These are phyloP conservation scores for Catharanthus roseus DNA, from an alignment of 257 asterid species.

Conservation along the genomic window DNA sequence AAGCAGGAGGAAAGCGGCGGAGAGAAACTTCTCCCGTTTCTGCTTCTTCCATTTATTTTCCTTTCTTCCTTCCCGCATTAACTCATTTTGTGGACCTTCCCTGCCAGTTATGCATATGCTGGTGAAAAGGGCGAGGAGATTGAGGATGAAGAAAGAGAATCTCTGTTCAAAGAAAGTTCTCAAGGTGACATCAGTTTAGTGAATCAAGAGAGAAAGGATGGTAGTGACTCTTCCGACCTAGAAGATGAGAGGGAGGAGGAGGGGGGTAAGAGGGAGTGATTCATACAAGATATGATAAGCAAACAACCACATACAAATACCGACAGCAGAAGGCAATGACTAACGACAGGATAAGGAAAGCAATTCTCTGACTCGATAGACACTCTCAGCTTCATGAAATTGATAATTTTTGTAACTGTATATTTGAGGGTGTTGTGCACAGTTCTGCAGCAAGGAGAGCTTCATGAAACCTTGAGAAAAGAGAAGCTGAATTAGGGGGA, in stretches of 20 bases:
- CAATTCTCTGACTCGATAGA: conserved; percentile 1
- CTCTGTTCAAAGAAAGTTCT: conserved; percentile 51
- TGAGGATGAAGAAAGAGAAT: conserved; percentile 74
- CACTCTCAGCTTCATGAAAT: conserved; percentile 2
- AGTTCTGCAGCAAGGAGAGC: conserved; percentile 4
- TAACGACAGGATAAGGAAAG: conserved; percentile 1
- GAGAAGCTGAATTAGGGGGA: conserved; percentile 6
- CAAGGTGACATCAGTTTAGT: conserved; percentile 72
- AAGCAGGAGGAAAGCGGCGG: background rate
- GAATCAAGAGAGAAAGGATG: conserved; percentile 48
- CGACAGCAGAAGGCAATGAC: conserved; percentile 5
- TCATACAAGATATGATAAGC: conserved; percentile 1
- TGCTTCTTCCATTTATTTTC: background rate
- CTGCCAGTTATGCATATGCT: conserved; percentile 76
- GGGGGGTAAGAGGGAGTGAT: conserved; percentile 52
- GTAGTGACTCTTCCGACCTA: conserved; percentile 39
- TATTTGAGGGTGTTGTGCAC: conserved; percentile 10
- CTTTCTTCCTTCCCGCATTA: background rate
- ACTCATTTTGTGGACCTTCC: conserved; percentile 9
- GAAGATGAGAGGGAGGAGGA: conserved; percentile 47
- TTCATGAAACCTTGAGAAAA: conserved; percentile 7
- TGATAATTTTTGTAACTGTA: conserved; percentile 13
- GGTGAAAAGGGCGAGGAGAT: conserved; percentile 63
- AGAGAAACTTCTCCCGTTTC: background rate
- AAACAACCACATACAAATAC: background rate